Conservation (phyloP, 139 green algal genomes). For the Chlamydomonas sp. region DNA sequence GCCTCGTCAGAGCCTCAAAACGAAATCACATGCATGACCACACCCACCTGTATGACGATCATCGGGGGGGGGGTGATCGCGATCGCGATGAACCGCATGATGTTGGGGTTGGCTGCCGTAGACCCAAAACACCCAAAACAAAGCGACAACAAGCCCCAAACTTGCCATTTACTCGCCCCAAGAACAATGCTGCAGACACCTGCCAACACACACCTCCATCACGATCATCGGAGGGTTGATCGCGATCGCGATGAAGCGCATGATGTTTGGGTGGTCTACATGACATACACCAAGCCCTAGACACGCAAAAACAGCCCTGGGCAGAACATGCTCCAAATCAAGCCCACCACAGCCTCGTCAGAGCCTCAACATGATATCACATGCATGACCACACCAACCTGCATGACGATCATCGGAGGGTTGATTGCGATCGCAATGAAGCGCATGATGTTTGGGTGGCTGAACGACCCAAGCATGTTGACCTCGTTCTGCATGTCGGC, state of each 20-base stretch:
- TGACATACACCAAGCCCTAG: background rate
- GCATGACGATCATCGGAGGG: slow-evolving; percentile 55
- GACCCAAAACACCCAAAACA: background rate
- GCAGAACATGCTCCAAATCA: too few relatives aligned
- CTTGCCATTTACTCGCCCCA: too few relatives aligned
- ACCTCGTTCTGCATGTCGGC: slow-evolving; percentile 14
- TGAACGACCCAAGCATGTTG: slow-evolving; percentile 22
- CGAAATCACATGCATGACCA: too few relatives aligned
- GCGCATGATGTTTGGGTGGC: slow-evolving; percentile 44
- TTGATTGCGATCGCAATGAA: slow-evolving; percentile 52
- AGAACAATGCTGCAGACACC: too few relatives aligned
- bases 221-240: background rate
- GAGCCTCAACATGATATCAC: background rate
- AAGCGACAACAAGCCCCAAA: too few relatives aligned
- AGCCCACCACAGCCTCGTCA: background rate
- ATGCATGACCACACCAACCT: too few relatives aligned
- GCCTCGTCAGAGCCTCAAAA: background rate
- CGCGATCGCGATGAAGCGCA: background rate
- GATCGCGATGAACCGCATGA: background rate
- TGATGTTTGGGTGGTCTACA: background rate
- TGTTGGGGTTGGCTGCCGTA: background rate
- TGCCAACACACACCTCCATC: too few relatives aligned
- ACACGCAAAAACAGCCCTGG: too few relatives aligned
- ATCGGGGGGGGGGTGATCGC: background rate
- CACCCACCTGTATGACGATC: slow-evolving; percentile 35